These are phyloP conservation scores for Penicillium simplicissimum DNA, from an alignment of 495 filamentous ascomycete genomes.

Conservation along the genomic window DNA sequence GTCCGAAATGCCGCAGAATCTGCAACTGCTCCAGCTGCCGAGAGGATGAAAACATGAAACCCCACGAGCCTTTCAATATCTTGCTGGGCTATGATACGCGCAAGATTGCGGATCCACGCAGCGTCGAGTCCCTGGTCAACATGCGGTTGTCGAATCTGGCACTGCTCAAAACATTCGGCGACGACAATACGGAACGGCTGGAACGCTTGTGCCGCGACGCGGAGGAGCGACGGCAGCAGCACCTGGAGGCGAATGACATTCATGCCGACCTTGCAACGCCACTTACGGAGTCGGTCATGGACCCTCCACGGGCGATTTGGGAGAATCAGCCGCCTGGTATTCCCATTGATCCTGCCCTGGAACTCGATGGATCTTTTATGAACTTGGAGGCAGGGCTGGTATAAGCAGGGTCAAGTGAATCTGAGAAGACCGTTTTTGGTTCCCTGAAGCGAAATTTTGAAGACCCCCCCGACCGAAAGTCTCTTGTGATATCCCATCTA, in stretches of 20 bases:
- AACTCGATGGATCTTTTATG: slow-evolving; percentile 18
- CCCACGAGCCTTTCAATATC: slow-evolving; percentile 81
- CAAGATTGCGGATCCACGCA: slow-evolving; percentile 83
- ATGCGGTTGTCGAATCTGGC: slow-evolving; percentile 79
- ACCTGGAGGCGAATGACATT: neutral
- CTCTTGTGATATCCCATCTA: neutral
- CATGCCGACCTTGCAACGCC: neutral
- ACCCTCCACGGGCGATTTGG: neutral
- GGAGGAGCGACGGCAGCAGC: slow-evolving; percentile 31
- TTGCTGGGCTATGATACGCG: slow-evolving; percentile 86
- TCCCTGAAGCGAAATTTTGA: neutral
- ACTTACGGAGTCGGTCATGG: neutral
- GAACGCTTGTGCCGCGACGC: slow-evolving; percentile 52
- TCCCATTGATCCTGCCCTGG: slow-evolving; percentile 54
- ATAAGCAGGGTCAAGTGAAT: neutral
- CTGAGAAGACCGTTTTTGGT: neutral
- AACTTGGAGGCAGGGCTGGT: neutral
- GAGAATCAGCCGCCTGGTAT: slow-evolving; percentile 23
- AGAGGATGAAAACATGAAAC: slow-evolving; percentile 54
- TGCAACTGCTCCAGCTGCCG: slow-evolving; percentile 86
- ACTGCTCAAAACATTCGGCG: slow-evolving; percentile 65
- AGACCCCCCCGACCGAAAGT: neutral
- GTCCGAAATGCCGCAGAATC: slow-evolving; percentile 77
- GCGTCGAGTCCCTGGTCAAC: slow-evolving; percentile 82
- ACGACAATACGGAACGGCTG: slow-evolving; percentile 51